Evolutionary conservation across 257 asterid species (phyloP), one percentile per base, ranked within the genome.

Genomic region (Penstemon eatonii): DNA sequence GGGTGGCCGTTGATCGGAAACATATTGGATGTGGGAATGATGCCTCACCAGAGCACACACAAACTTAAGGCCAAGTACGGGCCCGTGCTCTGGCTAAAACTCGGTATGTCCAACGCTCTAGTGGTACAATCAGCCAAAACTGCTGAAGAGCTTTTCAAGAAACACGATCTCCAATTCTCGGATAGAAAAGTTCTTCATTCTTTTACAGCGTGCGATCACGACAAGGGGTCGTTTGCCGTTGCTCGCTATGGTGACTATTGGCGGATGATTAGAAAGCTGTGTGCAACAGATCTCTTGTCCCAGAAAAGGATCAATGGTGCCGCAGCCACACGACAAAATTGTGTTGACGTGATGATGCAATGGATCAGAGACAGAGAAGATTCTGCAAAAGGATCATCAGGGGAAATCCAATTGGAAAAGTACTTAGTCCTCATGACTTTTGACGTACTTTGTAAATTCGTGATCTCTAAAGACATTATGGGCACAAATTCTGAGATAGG

Each of bases 61-160:
- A n/a, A 67, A 40, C 63, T 73, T 57, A 25, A 71, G 52, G 46
- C 70, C 73, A 15, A 62, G 37, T 76, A 76, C 44, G 87, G 87
- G 7, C 76, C 80, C 0, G 43, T 82, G 7, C 15, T 82, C 3
- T 56, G 76, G 76, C 51, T 82, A 4, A 70, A 38, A 59, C 67
- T 82, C 42, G 87, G 87, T 4, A 13, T 74, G 0, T 12, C 44
- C 7, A 73, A 79, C 60, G 73, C 82, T 15, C 13, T 79, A 51
- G 81, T 72, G 8, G 61, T 82, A 1, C 75, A 67, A 5, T 49
- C 80, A 1, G 74, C 76, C 6, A 57, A 70, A 19, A 64, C 76
- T 6, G 87, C 87, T 11, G 18, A 60, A 5, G 82, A 82, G 44
- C 73, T 79, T 8, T 82, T 79, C 81, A 79, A 76, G 70, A 79